A percentile compares a stretch with the other conserved stretches of the same genome.
Evolutionary conservation across 345 rosid genomes (phyloP).

Genomic region (Microcos paniculata): DNA sequence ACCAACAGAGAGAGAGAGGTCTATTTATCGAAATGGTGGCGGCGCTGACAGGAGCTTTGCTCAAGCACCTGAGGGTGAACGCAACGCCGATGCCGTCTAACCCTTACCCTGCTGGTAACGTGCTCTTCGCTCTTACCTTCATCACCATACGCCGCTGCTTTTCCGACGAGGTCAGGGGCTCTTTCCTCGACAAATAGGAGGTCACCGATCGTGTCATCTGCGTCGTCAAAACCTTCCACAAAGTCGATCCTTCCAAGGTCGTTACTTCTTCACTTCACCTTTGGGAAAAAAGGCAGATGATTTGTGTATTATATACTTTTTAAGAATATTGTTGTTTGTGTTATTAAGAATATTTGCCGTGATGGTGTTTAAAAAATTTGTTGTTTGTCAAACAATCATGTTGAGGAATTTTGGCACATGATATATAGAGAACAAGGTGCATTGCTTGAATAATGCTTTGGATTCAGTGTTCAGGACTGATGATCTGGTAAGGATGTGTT

Average conservation of each 20-base stretch:
- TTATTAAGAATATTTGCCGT: neutral
- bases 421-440: neutral
- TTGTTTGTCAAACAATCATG: neutral
- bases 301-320: neutral
- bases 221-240: conserved; percentile 89
- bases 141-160: conserved; percentile 51
- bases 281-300: too few species aligned
- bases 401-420: neutral
- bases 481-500: neutral
- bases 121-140: conserved; percentile 39
- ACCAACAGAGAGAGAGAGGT: neutral
- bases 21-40: conserved; percentile 32
- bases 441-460: neutral
- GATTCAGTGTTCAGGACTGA: neutral
- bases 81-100: conserved; percentile 33
- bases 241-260: conserved; percentile 93
- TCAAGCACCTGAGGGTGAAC: conserved; percentile 70
- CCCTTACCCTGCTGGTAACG: conserved; percentile 25
- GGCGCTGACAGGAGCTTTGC: conserved; percentile 71
- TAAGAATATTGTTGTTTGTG: too few species aligned
- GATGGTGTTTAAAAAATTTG: neutral
- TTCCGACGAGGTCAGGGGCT: conserved; percentile 80
- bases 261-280: neutral
- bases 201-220: conserved; percentile 88
- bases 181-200: conserved; percentile 94